phyloP scores from a whole-genome alignment of 2,329 filamentous ascomycete species.

The Talaromyces sp. region DNA sequence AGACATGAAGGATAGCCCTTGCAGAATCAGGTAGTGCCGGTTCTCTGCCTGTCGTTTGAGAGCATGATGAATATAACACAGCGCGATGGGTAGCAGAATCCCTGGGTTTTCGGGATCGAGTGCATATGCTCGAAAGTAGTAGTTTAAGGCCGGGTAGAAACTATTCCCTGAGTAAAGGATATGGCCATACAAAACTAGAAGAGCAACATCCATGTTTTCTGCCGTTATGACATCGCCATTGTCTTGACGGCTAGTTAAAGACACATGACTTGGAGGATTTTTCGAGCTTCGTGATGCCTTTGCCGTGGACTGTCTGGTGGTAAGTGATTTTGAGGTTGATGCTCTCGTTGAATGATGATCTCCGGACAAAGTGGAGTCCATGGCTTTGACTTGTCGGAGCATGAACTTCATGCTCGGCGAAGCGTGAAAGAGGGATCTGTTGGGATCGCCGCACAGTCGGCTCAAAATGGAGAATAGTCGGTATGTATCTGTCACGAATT shows the following conservation, averaged over 20 bases:
- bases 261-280: constrained; percentile 40
- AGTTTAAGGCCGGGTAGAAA: constrained; percentile 79
- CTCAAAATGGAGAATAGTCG: constrained; percentile 78
- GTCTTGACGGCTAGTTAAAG: constrained; percentile 39
- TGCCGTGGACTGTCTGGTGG: background rate
- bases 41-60: constrained; percentile 89
- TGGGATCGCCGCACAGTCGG: constrained; percentile 67
- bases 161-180: constrained; percentile 80
- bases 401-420: constrained; percentile 87
- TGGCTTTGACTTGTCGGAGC: constrained; percentile 82
- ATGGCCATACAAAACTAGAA: constrained; percentile 86
- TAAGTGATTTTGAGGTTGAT: constrained; percentile 34
- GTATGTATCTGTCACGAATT: constrained; percentile 76
- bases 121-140: constrained; percentile 74
- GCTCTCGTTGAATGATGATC: constrained; percentile 36
- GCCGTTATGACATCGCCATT: constrained; percentile 35
- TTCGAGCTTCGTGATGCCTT: constrained; percentile 25
- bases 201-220: constrained; percentile 66
- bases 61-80: constrained; percentile 82
- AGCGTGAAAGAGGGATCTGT: constrained; percentile 63
- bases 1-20: constrained; percentile 78
- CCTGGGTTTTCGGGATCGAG: constrained; percentile 73
- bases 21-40: constrained; percentile 78
- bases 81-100: constrained; percentile 75
- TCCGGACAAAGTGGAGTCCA: constrained; percentile 67